Conservation (phyloP, 106 monocot species). For the Dendrobium catenatum region DNA sequence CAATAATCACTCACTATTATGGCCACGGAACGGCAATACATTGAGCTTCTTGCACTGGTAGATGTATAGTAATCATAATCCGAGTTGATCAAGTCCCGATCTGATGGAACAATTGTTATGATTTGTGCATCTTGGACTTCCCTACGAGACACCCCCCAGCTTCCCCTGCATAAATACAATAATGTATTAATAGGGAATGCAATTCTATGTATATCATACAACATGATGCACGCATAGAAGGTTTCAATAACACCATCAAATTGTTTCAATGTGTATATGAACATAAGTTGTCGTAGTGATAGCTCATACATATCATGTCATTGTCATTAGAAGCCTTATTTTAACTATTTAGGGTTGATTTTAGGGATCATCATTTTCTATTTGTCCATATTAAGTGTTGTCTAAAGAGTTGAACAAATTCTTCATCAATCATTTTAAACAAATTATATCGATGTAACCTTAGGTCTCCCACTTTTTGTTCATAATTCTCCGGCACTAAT, state of each 20-base stretch:
- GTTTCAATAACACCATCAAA: neutral
- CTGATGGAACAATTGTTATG: slow-evolving; percentile 58
- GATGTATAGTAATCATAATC: slow-evolving; percentile 43
- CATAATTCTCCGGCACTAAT: too few relatives aligned
- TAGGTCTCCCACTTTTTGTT: too few relatives aligned
- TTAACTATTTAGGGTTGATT: too few relatives aligned
- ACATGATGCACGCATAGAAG: neutral
- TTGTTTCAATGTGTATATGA: neutral
- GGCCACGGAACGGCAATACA: slow-evolving; percentile 52
- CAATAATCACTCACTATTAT: slow-evolving; percentile 51
- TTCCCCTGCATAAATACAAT: slow-evolving; percentile 6
- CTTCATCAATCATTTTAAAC: too few relatives aligned
- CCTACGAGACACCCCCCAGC: slow-evolving; percentile 10
- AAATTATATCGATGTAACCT: too few relatives aligned
- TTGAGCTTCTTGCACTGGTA: slow-evolving; percentile 32
- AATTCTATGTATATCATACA: neutral
- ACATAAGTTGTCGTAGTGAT: too few relatives aligned
- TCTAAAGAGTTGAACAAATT: too few relatives aligned
- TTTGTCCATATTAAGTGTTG: too few relatives aligned
- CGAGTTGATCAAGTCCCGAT: slow-evolving; percentile 22
- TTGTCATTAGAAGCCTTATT: too few relatives aligned
- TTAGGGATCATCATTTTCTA: too few relatives aligned
- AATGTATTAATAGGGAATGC: neutral
- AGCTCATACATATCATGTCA: too few relatives aligned
- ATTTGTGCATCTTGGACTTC: slow-evolving; percentile 15